Evolutionary conservation across 129 eudicot species (phyloP).

Genomic region (Silybum marianum): DNA sequence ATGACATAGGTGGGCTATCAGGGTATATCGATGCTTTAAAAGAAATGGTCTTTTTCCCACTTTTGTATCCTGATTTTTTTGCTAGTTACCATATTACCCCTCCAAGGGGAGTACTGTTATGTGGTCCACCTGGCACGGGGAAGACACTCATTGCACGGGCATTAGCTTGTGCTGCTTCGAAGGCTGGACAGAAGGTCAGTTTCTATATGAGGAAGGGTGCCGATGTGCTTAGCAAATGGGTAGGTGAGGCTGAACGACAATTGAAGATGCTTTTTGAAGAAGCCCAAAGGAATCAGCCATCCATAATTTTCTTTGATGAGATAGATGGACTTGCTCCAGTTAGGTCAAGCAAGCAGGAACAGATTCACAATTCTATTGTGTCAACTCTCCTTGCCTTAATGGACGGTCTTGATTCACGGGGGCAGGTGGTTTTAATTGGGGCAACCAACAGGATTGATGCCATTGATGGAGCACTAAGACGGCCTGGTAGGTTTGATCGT

Average conservation of each 20-base stretch:
- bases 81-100: constrained; percentile 95
- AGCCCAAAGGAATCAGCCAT: constrained; percentile 98
- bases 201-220: constrained; percentile 99
- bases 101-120: constrained; percentile 92
- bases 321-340: constrained; percentile 99
- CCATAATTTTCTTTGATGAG: constrained; percentile 95
- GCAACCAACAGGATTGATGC: constrained; percentile 98
- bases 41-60: constrained; percentile 98
- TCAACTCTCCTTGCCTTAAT: constrained; percentile 95
- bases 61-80: constrained; percentile 91
- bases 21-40: constrained; percentile 90
- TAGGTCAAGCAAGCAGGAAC: constrained; percentile 98
- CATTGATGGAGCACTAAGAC: constrained; percentile 94
- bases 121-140: constrained; percentile 99
- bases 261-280: constrained; percentile 92
- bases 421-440: constrained; percentile 97
- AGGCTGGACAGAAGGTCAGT: constrained; percentile 99
- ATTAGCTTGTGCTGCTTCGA: constrained; percentile 98
- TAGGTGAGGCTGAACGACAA: constrained; percentile 99
- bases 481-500: constrained; percentile 98
- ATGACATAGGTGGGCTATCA: constrained; percentile 97
- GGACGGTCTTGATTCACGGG: constrained; percentile 99
- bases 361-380: constrained; percentile 96
- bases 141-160: constrained; percentile 95
- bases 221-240: constrained; percentile 99